A percentile compares a stretch with the other conserved stretches of the same genome.
Conservation (phyloP, 2,329 filamentous ascomycete genomes). For the Aspergillus japonicus region DNA sequence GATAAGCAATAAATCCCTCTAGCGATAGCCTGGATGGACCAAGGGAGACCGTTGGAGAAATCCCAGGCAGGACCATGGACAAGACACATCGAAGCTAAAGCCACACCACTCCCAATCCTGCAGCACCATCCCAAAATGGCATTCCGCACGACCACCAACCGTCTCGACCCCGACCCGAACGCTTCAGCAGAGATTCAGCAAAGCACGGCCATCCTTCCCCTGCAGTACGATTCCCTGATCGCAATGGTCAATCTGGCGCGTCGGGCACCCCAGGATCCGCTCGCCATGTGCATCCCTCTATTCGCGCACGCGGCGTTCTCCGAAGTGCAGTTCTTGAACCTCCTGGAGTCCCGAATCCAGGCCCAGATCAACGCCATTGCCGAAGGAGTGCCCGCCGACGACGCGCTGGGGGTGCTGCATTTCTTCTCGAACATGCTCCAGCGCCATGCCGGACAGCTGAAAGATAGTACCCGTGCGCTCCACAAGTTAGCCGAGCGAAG, state of each 20-base stretch:
- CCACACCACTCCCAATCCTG: slow-evolving; percentile 1
- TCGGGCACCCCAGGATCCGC: slow-evolving; percentile 3
- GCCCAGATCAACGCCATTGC: no score
- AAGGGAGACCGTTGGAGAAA: no score
- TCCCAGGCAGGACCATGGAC: neutral
- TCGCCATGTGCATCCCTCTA: slow-evolving; percentile 1
- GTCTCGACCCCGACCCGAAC: neutral
- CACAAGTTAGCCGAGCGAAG: neutral
- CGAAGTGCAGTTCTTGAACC: slow-evolving; percentile 7
- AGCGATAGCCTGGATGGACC: no score
- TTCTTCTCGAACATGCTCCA: slow-evolving; percentile 6
- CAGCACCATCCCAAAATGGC: slow-evolving; percentile 9
- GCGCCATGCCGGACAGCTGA: slow-evolving; percentile 5
- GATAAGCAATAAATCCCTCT: no score
- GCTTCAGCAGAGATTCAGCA: slow-evolving; percentile 4
- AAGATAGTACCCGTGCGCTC: slow-evolving; percentile 1
- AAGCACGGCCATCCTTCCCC: slow-evolving; percentile 4
- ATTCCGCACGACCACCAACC: slow-evolving; percentile 5
- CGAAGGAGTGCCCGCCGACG: neutral
- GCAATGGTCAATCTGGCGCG: slow-evolving; percentile 2
- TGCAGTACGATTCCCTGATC: slow-evolving; percentile 5
- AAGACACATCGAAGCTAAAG: neutral
- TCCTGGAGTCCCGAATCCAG: slow-evolving; percentile 3
- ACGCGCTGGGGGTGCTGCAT: slow-evolving; percentile 5
- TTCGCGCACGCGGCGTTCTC: slow-evolving; percentile 8